Evolutionary conservation across 2,329 filamentous ascomycete genomes (phyloP), one percentile per base, ranked within the genome.

Genomic region (Nothomitra cinnamomea): DNA sequence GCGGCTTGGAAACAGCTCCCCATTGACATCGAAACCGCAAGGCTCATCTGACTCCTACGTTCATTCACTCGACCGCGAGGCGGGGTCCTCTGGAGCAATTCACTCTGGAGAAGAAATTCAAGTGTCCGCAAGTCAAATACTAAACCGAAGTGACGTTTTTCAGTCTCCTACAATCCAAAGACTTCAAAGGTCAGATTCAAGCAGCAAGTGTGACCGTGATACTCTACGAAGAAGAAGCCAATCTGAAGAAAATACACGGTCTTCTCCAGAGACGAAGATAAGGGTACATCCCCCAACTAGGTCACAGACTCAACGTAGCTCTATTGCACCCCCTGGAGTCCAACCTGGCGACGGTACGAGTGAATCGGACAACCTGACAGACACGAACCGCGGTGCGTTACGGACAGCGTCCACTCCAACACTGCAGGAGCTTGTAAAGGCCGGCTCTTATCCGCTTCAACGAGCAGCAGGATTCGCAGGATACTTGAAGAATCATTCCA

Each of bases 71-170:
- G 86, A 86, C 52, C 85, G 83, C 45, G 83, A 80, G 0, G 87
- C 82, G 3, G 79, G 84, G 54, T 89, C 85, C 1, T 86, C 80
- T 2, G 70, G 82, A 32, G 73, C 83, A 1, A 73, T 80, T 2
- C 85, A 84, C 2, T 81, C 79, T 0, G 78, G 77, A 53, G 84
- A 89, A 42, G 86, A 89, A 55, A 78, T 74, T n/a, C 73, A 74
- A 54, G 82, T 83, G 49, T 94, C 89, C 2, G 90, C 86, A 2
- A 96, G 90, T 64, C 88, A 95, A 66, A 95, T 96, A 38, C 70
- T 98, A 7, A 78, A 79, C 53, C 80, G 85, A 35, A 95, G 88
- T 60, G 87, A 92, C 60, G 84, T 95, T 7, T 96, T 98, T 61
- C 81, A 85, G 59, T 82, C 81, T 24, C 87, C 87, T 15, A 85